These are phyloP conservation scores for Asterochloris sp. DNA, from an alignment of 139 green algal species.

Conservation along the genomic window DNA sequence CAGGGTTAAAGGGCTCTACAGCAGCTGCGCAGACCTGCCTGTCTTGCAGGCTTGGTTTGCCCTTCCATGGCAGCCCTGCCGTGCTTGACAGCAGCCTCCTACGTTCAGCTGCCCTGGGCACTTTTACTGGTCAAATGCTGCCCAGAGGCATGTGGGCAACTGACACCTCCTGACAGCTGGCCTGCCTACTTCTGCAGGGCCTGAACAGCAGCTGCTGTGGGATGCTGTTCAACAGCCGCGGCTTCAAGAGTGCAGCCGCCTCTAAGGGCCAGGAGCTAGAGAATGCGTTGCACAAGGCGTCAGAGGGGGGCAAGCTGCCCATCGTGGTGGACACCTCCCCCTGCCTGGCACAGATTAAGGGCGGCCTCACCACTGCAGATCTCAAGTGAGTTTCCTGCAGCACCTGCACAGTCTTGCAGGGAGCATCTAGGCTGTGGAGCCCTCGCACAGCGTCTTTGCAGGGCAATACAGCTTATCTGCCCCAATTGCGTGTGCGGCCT, in stretches of 20 bases:
- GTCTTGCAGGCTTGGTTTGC: no score
- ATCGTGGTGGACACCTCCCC: constrained; percentile 93
- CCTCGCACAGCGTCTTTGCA: not conserved
- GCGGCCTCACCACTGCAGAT: constrained; percentile 56
- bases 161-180: not conserved
- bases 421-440: not conserved
- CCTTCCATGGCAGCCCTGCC: not conserved
- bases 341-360: constrained; percentile 87
- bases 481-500: no score
- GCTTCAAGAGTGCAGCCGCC: constrained; percentile 80
- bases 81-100: not conserved
- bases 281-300: constrained; percentile 79
- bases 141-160: not conserved
- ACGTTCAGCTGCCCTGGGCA: not conserved
- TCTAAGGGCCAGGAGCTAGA: constrained; percentile 69
- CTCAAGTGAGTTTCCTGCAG: constrained; percentile 41
- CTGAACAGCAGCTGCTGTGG: constrained; percentile 76
- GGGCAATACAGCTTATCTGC: not conserved
- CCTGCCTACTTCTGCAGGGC: constrained; percentile 13
- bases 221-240: constrained; percentile 95
- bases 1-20: no score
- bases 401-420: not conserved
- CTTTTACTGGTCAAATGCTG: no score
- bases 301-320: constrained; percentile 83
- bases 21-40: no score